phyloP scores from a whole-genome alignment of 768 basidiomycete genomes.

The Tephrocybe sp. region DNA sequence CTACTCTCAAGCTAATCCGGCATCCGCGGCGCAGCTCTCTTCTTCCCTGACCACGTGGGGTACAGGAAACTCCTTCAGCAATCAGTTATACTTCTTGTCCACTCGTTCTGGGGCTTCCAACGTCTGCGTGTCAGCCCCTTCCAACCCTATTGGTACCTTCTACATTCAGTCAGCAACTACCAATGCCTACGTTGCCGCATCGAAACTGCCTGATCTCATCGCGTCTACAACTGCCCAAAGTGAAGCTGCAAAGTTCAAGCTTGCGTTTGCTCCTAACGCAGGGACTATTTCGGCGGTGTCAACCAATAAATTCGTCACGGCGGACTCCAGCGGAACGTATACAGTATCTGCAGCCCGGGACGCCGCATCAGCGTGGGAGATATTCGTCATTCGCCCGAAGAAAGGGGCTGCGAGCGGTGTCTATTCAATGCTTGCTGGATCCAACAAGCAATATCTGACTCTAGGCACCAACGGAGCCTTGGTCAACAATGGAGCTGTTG shows the following conservation, averaged over 20 bases:
- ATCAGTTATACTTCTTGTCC: constrained; percentile 31
- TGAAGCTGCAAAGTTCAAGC: constrained; percentile 22
- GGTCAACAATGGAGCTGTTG: constrained; percentile 26
- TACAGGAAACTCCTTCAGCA: constrained; percentile 30
- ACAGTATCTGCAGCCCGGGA: constrained; percentile 27
- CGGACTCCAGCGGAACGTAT: constrained; percentile 27
- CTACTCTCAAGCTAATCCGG: constrained; percentile 27
- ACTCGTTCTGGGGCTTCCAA: constrained; percentile 29
- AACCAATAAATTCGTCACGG: constrained; percentile 29
- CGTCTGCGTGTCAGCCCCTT: constrained; percentile 24
- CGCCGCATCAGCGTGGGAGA: constrained; percentile 28
- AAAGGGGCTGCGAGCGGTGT: constrained; percentile 21
- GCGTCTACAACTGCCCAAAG: constrained; percentile 21
- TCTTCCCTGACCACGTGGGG: constrained; percentile 32
- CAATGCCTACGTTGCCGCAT: constrained; percentile 22
- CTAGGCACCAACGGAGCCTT: constrained; percentile 24
- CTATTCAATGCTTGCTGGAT: constrained; percentile 30
- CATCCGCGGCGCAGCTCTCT: constrained; percentile 27
- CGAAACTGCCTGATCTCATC: constrained; percentile 23
- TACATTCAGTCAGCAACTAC: constrained; percentile 25
- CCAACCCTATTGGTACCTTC: constrained; percentile 31
- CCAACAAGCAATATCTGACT: constrained; percentile 29
- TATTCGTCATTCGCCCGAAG: constrained; percentile 28
- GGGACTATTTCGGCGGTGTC: constrained; percentile 26
- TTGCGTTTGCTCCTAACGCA: constrained; percentile 29